Percentiles rank a stretch among this genome's conserved stretches.
Conservation (phyloP, 306 rosid genomes). For the Dalbergia cochinchinensis region DNA sequence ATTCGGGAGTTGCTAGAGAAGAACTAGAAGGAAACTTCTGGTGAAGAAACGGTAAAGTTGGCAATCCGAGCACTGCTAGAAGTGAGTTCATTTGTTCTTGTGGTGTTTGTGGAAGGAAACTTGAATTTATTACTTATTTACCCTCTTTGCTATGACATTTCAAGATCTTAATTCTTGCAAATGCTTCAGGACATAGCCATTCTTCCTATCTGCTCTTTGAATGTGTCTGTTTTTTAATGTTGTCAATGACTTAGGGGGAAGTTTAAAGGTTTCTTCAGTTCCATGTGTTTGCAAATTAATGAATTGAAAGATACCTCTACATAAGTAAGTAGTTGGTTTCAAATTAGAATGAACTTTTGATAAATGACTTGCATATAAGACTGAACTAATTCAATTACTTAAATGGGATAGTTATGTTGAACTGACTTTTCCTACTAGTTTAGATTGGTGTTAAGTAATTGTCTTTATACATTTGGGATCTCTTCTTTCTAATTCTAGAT, state of each 20-base stretch:
- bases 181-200: not conserved
- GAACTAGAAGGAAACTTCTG: constrained; percentile 87
- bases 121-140: constrained; percentile 3
- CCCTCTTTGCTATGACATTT: not conserved
- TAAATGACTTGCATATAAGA: too few relatives aligned
- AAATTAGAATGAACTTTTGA: too few relatives aligned
- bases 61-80: constrained; percentile 97
- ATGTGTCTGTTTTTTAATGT: too few relatives aligned
- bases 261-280: too few relatives aligned
- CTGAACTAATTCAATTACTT: not conserved
- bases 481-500: too few relatives aligned
- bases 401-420: not conserved
- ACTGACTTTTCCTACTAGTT: constrained; percentile 6
- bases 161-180: not conserved
- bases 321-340: too few relatives aligned
- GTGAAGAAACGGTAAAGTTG: constrained; percentile 87
- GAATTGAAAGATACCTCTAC: too few relatives aligned
- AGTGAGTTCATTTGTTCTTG: constrained; percentile 52
- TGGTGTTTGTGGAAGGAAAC: constrained; percentile 10
- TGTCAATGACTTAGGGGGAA: too few relatives aligned
- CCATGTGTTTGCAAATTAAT: too few relatives aligned
- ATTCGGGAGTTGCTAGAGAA: constrained; percentile 94
- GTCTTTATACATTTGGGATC: too few relatives aligned
- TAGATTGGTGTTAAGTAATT: not conserved
- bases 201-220: too few relatives aligned